A percentile compares a stretch with the other conserved stretches of the same genome.
phyloP scores from a whole-genome alignment of 768 basidiomycete species.

The Leccinum incarnatum region DNA sequence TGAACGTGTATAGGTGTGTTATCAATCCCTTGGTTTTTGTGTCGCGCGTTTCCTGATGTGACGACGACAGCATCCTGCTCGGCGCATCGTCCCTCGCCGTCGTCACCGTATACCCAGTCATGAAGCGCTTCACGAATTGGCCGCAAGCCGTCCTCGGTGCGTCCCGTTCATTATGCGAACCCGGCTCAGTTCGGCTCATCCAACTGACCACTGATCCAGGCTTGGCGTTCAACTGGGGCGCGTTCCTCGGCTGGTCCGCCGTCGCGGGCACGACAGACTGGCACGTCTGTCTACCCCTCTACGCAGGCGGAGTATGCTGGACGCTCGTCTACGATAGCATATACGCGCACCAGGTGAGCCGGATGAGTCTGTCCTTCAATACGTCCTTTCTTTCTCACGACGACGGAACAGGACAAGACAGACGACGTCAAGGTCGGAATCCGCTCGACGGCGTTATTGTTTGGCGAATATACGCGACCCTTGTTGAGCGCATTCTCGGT shows the following conservation, averaged over 20 bases:
- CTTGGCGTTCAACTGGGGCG: slow-evolving; percentile 96
- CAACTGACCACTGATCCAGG: background rate
- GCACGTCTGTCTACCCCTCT: slow-evolving; percentile 81
- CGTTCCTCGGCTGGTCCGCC: slow-evolving; percentile 94
- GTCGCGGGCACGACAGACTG: slow-evolving; percentile 80
- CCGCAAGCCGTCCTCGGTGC: slow-evolving; percentile 92
- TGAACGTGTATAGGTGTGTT: slow-evolving; percentile 90
- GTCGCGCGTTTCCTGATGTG: background rate
- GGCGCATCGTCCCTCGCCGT: slow-evolving; percentile 89
- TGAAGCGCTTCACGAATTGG: slow-evolving; percentile 98
- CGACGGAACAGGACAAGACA: slow-evolving; percentile 67
- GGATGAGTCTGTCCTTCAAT: too few relatives aligned
- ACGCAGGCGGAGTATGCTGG: slow-evolving; percentile 88
- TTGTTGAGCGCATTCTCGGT: slow-evolving; percentile 74
- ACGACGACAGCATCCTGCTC: slow-evolving; percentile 54
- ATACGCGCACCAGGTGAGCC: slow-evolving; percentile 88
- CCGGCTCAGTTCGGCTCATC: too few relatives aligned
- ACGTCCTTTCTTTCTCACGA: background rate
- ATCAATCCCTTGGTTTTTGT: background rate
- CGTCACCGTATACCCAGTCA: slow-evolving; percentile 88
- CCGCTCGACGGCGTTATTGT: slow-evolving; percentile 91
- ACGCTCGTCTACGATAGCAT: slow-evolving; percentile 97
- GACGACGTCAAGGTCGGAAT: slow-evolving; percentile 90
- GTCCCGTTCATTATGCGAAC: background rate
- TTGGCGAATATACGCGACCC: slow-evolving; percentile 71